phyloP scores from a whole-genome alignment of 1,139 yeast species.

The Kodamaea derodonti region DNA sequence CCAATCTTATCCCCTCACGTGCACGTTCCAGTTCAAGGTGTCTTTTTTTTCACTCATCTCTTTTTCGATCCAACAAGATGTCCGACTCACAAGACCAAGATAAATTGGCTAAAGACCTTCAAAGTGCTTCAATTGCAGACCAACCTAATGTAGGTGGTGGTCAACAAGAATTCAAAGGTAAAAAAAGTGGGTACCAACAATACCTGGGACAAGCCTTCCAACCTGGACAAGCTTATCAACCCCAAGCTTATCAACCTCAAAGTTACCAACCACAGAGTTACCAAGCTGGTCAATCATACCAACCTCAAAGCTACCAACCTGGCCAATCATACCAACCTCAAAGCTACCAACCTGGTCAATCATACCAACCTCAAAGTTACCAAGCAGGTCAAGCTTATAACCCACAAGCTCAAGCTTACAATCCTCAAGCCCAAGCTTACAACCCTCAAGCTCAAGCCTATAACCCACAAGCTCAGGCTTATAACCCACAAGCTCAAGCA shows the following conservation, averaged over 20 bases:
- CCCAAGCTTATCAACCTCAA: constrained; percentile 12
- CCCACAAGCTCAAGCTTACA: constrained; percentile 20
- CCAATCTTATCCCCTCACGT: no score
- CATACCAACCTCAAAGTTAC: constrained; percentile 20
- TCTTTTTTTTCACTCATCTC: not conserved
- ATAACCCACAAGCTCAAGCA: constrained; percentile 21
- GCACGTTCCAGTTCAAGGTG: no score
- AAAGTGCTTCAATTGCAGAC: constrained; percentile 37
- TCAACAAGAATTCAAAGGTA: constrained; percentile 14
- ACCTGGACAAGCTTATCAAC: constrained; percentile 19
- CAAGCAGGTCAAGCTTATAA: constrained; percentile 14
- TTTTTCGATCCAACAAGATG: constrained; percentile 23
- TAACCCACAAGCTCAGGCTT: constrained; percentile 21
- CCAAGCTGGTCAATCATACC: constrained; percentile 19
- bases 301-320: constrained; percentile 19
- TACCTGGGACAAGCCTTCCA: constrained; percentile 20
- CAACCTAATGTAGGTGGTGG: constrained; percentile 7
- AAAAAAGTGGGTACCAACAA: constrained; percentile 9
- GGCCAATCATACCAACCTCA: constrained; percentile 14
- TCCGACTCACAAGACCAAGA: constrained; percentile 45
- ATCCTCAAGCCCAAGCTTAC: constrained; percentile 17
- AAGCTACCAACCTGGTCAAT: constrained; percentile 18
- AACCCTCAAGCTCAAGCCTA: constrained; percentile 21
- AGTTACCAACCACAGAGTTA: constrained; percentile 1
- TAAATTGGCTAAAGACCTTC: constrained; percentile 53